A percentile compares a stretch with the other conserved stretches of the same genome.
These are phyloP conservation scores for Coleophoma cylindrospora DNA, from an alignment of 2,329 filamentous ascomycete genomes.

Conservation along the genomic window DNA sequence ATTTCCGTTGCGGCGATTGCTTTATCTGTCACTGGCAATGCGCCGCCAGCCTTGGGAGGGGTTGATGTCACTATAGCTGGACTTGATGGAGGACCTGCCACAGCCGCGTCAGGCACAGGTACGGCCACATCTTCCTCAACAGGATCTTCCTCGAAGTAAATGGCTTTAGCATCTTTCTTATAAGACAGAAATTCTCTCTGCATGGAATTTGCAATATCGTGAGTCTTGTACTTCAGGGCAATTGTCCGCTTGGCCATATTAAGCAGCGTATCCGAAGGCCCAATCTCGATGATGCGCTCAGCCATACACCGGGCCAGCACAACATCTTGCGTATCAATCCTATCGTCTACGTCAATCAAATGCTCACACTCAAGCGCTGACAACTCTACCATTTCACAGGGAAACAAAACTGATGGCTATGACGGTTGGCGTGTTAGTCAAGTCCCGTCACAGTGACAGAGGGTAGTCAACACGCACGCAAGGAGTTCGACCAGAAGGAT, in stretches of 20 bases:
- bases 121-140: not conserved
- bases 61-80: too few species aligned
- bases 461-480: too few species aligned
- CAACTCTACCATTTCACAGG: not conserved
- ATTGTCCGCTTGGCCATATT: slow-evolving; percentile 2
- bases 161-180: not conserved
- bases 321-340: slow-evolving; percentile 4
- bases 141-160: not conserved
- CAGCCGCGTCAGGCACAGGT: not conserved
- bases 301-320: not conserved
- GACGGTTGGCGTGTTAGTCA: not conserved
- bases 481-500: too few species aligned
- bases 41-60: too few species aligned
- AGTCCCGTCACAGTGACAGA: too few species aligned
- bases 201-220: not conserved
- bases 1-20: slow-evolving; percentile 1
- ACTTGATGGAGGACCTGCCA: not conserved
- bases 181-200: not conserved
- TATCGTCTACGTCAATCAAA: too few species aligned
- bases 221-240: not conserved
- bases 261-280: slow-evolving; percentile 1
- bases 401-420: not conserved
- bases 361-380: not conserved
- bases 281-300: slow-evolving; percentile 1
- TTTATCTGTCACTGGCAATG: not conserved